Conservation (phyloP, 805 yeast species). For the Phaffomyces antillensis region DNA sequence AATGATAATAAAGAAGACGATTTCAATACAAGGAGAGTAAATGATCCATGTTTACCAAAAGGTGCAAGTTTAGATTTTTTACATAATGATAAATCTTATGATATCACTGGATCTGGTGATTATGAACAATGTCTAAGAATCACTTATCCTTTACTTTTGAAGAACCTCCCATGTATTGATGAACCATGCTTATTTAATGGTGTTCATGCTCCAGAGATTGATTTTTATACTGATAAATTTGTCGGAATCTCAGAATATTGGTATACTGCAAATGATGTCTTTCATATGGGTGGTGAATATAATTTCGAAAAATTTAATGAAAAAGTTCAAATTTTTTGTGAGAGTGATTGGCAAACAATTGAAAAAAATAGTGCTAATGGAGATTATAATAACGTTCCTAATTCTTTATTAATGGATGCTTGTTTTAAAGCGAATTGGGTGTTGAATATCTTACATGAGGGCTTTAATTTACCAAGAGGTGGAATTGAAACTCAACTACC, state of each 20-base stretch:
- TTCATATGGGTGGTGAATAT: constrained; percentile 83
- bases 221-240: constrained; percentile 72
- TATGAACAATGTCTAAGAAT: constrained; percentile 65
- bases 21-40: constrained; percentile 29
- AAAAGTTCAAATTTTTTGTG: constrained; percentile 67
- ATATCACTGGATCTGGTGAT: constrained; percentile 69
- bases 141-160: constrained; percentile 70
- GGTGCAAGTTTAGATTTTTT: constrained; percentile 45
- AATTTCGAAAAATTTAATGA: constrained; percentile 64
- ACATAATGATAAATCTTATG: constrained; percentile 40
- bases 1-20: constrained; percentile 42
- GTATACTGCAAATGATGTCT: constrained; percentile 93
- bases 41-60: constrained; percentile 78
- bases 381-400: constrained; percentile 47
- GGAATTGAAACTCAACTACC: constrained; percentile 41
- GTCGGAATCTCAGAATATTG: constrained; percentile 95
- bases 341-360: constrained; percentile 61
- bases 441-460: constrained; percentile 81
- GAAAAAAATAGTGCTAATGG: constrained; percentile 44
- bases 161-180: constrained; percentile 75
- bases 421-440: constrained; percentile 98
- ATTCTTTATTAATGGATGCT: constrained; percentile 57
- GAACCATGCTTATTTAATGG: constrained; percentile 93
- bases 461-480: constrained; percentile 77
- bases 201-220: constrained; percentile 85